Evolutionary conservation across 768 basidiomycete genomes (phyloP), one percentile per base, ranked within the genome.

Genomic region (Termitomyces heimii): DNA sequence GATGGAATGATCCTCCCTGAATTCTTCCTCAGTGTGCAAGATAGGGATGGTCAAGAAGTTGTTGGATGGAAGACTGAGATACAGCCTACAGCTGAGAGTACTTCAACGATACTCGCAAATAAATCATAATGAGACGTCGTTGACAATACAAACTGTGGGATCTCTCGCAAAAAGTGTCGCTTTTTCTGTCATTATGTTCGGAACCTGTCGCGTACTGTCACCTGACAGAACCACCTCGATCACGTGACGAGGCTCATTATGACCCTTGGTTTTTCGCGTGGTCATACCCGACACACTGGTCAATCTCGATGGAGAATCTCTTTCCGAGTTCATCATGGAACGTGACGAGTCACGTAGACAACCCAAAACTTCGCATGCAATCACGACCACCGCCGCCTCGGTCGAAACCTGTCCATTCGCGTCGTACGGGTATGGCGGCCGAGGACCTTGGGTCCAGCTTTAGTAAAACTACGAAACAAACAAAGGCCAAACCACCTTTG

Each of bases 1-100:
- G 76, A 75, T 42, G 64, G 67, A 3, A 93, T 94, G 0, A 75
- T 82, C 55, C 65, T 96, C 13, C 65, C 71, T 4, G 71, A 81
- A 26, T 89, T 83, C 66, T 98, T 97, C 71, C 62, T 72, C 29
- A 37, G n/a, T 37, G 58, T 59, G 18, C 53, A 46, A 28, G 39
- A 59, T n/a, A 20, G 29, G 10, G 12, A 37, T 8, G 52, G 52
- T 6, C 20, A 42, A 32, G 32, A 45, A 37, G 32, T 58, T 16
- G 6, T 28, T 31, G 57, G 57, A 31, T 58, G 57, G 57, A 39
- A 53, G 35, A 20, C 52, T 35, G 26, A 31, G 18, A 34, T 42
- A 31, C 18, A 20, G 5, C 52, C 37, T 40, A 22, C 16, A 28
- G 20, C 42, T 4, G 31, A 26, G n/a, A 44, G 13, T 12, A 16